A percentile compares a stretch with the other conserved stretches of the same genome.
Evolutionary conservation across 1,284 basidiomycete species (phyloP).

Genomic region (Coniferiporia weirii): DNA sequence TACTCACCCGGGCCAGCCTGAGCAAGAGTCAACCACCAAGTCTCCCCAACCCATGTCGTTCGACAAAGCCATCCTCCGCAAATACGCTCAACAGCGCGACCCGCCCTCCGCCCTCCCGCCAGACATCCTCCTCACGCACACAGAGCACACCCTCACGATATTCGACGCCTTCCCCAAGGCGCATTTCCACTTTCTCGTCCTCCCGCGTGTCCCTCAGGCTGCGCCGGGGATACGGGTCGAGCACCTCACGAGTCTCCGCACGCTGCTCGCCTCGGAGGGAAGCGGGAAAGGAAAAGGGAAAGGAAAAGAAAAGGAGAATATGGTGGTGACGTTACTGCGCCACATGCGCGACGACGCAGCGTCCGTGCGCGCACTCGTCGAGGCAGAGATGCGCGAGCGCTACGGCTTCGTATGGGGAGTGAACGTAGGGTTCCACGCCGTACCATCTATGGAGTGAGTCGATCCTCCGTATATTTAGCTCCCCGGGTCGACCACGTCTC

Average conservation of each 20-base stretch:
- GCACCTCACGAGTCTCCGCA: conserved; percentile 52
- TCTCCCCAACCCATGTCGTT: conserved; percentile 6
- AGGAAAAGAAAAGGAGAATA: no score
- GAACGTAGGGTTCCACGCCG: conserved; percentile 83
- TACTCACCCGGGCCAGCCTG: no score
- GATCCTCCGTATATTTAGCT: neutral
- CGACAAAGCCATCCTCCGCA: conserved; percentile 42
- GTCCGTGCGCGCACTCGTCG: conserved; percentile 54
- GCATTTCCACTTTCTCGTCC: conserved; percentile 76
- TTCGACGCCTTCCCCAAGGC: conserved; percentile 87
- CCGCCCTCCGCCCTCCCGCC: conserved; percentile 51
- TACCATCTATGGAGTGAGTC: conserved; percentile 71
- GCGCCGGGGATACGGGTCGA: conserved; percentile 26
- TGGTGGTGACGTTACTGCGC: conserved; percentile 49
- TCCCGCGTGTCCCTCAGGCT: conserved; percentile 26
- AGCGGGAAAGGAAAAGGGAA: conserved; percentile 46
- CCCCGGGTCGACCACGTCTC: neutral
- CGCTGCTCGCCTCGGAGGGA: conserved; percentile 43
- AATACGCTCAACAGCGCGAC: conserved; percentile 51
- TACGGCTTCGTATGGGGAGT: conserved; percentile 81
- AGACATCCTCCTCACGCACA: conserved; percentile 59
- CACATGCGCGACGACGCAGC: conserved; percentile 54
- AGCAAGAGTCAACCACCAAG: no score
- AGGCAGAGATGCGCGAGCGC: conserved; percentile 75
- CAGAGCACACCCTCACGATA: conserved; percentile 61